These are phyloP conservation scores for Podaxis sp. DNA, from an alignment of 768 basidiomycete genomes.

Conservation along the genomic window DNA sequence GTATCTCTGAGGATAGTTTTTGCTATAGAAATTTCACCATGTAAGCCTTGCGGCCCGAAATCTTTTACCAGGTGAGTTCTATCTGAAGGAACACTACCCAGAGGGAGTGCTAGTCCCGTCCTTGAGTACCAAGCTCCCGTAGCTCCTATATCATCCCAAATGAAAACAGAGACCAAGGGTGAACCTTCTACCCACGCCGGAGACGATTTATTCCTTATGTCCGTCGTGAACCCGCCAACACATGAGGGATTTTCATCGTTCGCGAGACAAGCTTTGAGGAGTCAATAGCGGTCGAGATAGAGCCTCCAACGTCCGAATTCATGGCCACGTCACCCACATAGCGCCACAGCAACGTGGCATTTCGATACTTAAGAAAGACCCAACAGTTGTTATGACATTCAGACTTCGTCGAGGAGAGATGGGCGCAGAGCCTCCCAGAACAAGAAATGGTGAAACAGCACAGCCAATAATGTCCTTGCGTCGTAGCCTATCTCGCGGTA, in stretches of 20 bases:
- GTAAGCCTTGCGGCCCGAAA: slow-evolving; percentile 29
- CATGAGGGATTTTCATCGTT: neutral
- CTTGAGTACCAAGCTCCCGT: neutral
- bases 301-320: slow-evolving; percentile 4
- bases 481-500: neutral
- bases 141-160: slow-evolving; percentile 1
- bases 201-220: neutral
- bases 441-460: neutral
- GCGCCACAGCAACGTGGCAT: slow-evolving; percentile 6
- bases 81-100: neutral
- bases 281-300: neutral
- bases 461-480: neutral
- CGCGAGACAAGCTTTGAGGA: neutral
- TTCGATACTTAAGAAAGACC: slow-evolving; percentile 1
- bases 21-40: neutral
- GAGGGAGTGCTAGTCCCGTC: neutral
- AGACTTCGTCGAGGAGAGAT: neutral
- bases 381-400: neutral
- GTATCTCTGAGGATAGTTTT: neutral
- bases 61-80: neutral
- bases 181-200: neutral
- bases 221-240: neutral
- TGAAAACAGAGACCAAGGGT: neutral
- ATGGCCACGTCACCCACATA: slow-evolving; percentile 9
- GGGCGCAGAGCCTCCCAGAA: neutral